These are phyloP conservation scores for Podila clonocystis DNA, from an alignment of 192 early-diverging fungal genomes.

Conservation along the genomic window DNA sequence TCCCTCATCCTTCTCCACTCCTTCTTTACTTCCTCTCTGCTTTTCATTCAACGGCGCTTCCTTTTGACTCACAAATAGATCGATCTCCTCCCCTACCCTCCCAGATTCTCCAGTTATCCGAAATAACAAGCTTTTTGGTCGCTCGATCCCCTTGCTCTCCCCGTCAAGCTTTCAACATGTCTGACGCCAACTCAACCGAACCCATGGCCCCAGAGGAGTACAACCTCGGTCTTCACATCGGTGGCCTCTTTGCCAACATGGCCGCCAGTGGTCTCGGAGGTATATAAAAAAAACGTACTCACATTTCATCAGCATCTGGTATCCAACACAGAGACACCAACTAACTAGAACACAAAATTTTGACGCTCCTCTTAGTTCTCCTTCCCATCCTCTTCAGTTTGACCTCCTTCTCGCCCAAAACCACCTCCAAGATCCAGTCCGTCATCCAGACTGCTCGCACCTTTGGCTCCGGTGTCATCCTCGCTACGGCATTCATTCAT, in stretches of 20 bases:
- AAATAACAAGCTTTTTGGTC: too few relatives aligned
- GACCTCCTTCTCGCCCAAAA: constrained; percentile 15
- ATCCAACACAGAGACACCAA: background rate
- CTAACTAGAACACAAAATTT: background rate
- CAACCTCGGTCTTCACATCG: constrained; percentile 30
- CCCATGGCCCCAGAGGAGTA: constrained; percentile 12
- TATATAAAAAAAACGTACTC: background rate
- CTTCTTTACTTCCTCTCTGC: too few relatives aligned
- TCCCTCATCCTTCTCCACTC: too few relatives aligned
- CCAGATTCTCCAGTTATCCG: too few relatives aligned
- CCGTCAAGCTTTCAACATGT: background rate
- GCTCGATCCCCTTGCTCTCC: too few relatives aligned
- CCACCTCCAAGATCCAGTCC: constrained; percentile 14
- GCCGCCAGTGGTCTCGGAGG: constrained; percentile 33
- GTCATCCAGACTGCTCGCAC: constrained; percentile 59
- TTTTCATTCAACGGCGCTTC: too few relatives aligned
- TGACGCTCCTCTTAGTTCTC: constrained; percentile 7
- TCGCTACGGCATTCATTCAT: constrained; percentile 81
- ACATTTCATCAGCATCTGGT: background rate
- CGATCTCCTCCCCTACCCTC: too few relatives aligned
- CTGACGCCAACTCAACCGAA: background rate
- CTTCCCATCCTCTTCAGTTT: constrained; percentile 26
- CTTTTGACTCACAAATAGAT: too few relatives aligned
- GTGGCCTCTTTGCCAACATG: constrained; percentile 44
- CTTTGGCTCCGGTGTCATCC: constrained; percentile 77